Evolutionary conservation across 495 filamentous ascomycete genomes (phyloP), one percentile per base, ranked within the genome.

Genomic region (Hypoxylon rickii): DNA sequence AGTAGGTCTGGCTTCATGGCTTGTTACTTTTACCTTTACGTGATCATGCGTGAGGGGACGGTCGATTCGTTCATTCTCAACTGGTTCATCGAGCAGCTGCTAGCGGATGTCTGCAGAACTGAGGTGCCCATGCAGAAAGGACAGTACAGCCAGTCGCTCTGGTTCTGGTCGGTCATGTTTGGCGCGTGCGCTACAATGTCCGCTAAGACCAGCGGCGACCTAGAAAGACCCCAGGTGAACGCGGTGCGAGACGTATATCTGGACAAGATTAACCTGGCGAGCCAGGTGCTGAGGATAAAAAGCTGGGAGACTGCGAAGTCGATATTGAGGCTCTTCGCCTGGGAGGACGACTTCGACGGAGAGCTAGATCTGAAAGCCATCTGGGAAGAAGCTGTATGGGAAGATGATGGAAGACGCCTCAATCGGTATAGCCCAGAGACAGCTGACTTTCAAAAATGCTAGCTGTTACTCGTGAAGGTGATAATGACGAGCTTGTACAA

Each of bases 141-240:
- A 17, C 49, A 61, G 41, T 71, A 69, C 24, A 65, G 58, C 37
- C 61, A 50, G 39, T 58, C 61, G 42, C 58, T 66, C 39, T 71
- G 68, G 66, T 65, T 71, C 18, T 71, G 66, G 68, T 61, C 63
- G 2, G 61, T 66, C 20, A 61, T 69, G 61, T 69, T 71, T 34
- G 66, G 66, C 15, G 63, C 64, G 15, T 66, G 66, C 32, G 58
- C 55, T 19, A 64, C 64, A 24, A 55, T 58, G 49, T 37, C 66
- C 17, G 61, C 65, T 7, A 58, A 58, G 39, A 55, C 55, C 2
- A 52, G 44, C 46, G 63, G 55, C 45, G 53, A 50, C 16, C 45
- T 53, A 34, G 66, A 71, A 32, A 43, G 50, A 50, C 45, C 24
- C 19, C 66, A 71, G 46, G 60, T 67, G 34, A 56, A 59, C 16